Base-by-base conservation (phyloP, 805 yeast genomes). In the Tetrapisispora phaffii region DNA sequence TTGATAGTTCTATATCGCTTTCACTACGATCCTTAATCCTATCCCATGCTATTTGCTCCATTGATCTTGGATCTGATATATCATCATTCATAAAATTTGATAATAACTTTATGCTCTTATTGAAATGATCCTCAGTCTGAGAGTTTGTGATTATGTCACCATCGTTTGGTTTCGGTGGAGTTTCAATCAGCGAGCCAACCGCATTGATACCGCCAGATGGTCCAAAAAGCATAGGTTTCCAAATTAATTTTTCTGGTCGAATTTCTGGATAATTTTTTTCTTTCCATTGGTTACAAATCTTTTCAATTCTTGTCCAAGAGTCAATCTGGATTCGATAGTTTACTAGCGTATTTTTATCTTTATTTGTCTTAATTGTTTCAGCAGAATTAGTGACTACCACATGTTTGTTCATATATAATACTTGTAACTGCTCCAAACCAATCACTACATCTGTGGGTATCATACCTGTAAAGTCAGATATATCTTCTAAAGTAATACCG, bases 151-250 rank as follows among this genome's bases (percentile, higher is more conserved):
- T 46, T 12, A 44, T 37, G 12, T 52, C 48, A 35, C 39, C 51
- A 9, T 49, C 42, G 5, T 50, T 47, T 6, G 46, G 45, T 2
- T 48, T 49, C 1, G 55, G 45, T 0, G 64, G 54, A 24, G 64
- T 63, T 22, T 63, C 68, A 10, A 56, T 39, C 38, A 60, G 29
- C 48, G 61, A 56, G 7, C 65, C 68, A 19, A 66, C 65, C 20
- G 70, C 69, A 54, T 83, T 82, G 31, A 86, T 80, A 13, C 95
- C 95, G 20, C 93, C 87, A 0, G 89, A 81, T 0, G 93, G 90
- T 0, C 95, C 95, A 54, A 79, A 74, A n/a, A 85, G 73, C 63
- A 85, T 73, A 1, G 89, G 88, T 54, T 82, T 84, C 95, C 96
- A 87, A 13, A 86, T 50, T 13, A 87, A 65, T 35, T 71, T 70